phyloP scores from a whole-genome alignment of 2,329 filamentous ascomycete species.

The Coccinonectria pachysandricola region DNA sequence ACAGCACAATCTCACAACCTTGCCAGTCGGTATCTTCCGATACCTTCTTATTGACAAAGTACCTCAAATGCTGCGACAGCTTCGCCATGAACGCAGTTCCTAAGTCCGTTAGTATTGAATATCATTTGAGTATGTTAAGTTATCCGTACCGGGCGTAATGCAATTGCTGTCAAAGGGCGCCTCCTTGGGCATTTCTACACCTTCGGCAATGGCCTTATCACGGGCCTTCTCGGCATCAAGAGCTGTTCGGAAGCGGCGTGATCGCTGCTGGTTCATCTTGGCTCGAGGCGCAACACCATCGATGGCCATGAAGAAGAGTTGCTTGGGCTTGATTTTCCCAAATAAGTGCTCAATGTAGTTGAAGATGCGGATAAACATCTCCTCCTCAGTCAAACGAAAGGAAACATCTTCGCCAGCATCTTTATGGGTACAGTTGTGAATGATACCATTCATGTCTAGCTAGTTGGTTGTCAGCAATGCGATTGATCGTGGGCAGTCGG shows the following conservation, averaged over 20 bases:
- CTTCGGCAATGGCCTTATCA: constrained; percentile 84
- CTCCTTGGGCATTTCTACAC: constrained; percentile 87
- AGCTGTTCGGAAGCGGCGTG: constrained; percentile 87
- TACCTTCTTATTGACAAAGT: constrained; percentile 98
- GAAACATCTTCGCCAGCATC: constrained; percentile 78
- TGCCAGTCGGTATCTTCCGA: constrained; percentile 97
- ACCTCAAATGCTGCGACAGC: constrained; percentile 85
- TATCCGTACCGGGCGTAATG: constrained; percentile 68
- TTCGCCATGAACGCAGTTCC: constrained; percentile 95
- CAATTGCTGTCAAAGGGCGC: constrained; percentile 98
- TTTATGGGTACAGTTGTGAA: constrained; percentile 98
- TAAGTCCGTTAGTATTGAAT: constrained; percentile 17
- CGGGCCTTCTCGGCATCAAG: constrained; percentile 81
- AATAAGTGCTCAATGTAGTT: constrained; percentile 99
- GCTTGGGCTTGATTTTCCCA: constrained; percentile 96
- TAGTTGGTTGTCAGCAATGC: constrained; percentile 24
- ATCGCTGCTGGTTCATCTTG: constrained; percentile 99
- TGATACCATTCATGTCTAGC: constrained; percentile 98
- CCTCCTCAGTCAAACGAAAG: constrained; percentile 89
- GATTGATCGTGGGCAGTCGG: constrained; percentile 6
- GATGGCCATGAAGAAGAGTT: constrained; percentile 99
- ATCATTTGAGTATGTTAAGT: too few species aligned
- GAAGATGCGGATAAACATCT: constrained; percentile 99
- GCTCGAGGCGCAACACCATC: constrained; percentile 94
- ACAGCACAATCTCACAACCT: constrained; percentile 88